Conservation (phyloP, 2,329 filamentous ascomycete species). For the Exophiala dermatitidis region DNA sequence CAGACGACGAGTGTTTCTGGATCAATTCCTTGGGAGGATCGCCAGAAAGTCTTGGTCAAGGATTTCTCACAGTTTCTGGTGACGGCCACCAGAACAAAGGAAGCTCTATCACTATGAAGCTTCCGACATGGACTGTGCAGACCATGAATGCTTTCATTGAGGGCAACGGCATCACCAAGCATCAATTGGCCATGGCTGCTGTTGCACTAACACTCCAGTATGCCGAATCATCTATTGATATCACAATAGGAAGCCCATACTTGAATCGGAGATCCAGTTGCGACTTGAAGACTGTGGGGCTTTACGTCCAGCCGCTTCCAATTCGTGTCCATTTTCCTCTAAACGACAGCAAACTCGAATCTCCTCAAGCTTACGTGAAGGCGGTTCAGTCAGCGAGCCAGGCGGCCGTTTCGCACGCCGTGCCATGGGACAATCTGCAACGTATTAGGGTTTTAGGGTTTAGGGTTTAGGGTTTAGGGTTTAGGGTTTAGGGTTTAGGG, state of each 20-base stretch:
- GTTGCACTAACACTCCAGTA: slow-evolving; percentile 18
- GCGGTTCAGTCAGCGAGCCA: slow-evolving; percentile 25
- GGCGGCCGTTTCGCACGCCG: slow-evolving; percentile 28
- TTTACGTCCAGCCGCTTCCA: slow-evolving; percentile 31
- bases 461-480: too few relatives aligned
- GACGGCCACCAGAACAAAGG: not conserved
- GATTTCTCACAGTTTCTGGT: not conserved
- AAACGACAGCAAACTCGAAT: not conserved
- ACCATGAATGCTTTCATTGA: not conserved
- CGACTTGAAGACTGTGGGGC: slow-evolving; percentile 27
- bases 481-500: too few relatives aligned
- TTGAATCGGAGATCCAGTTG: slow-evolving; percentile 26
- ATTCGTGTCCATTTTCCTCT: slow-evolving; percentile 22
- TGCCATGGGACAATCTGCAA: slow-evolving; percentile 32
- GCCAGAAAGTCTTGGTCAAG: not conserved
- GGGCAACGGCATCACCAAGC: slow-evolving; percentile 16
- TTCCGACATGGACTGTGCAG: not conserved
- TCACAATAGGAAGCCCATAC: slow-evolving; percentile 29
- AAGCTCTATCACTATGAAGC: not conserved
- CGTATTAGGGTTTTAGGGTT: too few relatives aligned
- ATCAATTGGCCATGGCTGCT: slow-evolving; percentile 27
- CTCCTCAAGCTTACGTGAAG: slow-evolving; percentile 5
- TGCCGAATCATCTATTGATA: slow-evolving; percentile 18
- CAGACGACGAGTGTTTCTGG: not conserved
- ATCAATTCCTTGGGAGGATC: not conserved